A percentile compares a stretch with the other conserved stretches of the same genome.
These are phyloP conservation scores for Jatropha multifida DNA, from an alignment of 441 rosid genomes.

Conservation along the genomic window DNA sequence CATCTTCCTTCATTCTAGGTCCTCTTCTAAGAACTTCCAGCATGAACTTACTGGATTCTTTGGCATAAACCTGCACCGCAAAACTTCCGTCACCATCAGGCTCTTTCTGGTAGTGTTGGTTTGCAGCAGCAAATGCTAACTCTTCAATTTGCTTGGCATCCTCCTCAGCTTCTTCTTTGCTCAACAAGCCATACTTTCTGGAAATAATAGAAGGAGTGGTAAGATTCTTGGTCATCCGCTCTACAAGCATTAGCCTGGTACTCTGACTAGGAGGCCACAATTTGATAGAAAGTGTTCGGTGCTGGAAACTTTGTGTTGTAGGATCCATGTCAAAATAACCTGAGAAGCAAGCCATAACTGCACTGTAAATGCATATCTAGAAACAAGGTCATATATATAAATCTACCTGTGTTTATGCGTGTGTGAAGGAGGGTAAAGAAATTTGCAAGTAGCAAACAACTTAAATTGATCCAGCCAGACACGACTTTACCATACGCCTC, in stretches of 20 bases:
- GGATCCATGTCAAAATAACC: slow-evolving; percentile 54
- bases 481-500: background rate
- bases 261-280: slow-evolving; percentile 88
- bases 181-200: slow-evolving; percentile 73
- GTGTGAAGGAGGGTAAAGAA: background rate
- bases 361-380: background rate
- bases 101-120: slow-evolving; percentile 70
- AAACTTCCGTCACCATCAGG: slow-evolving; percentile 94
- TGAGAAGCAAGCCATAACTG: slow-evolving; percentile 21
- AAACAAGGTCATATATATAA: background rate
- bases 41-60: slow-evolving; percentile 82
- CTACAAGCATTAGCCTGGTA: slow-evolving; percentile 75
- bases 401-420: no score
- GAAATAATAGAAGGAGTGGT: slow-evolving; percentile 73
- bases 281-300: slow-evolving; percentile 58
- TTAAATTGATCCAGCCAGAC: background rate
- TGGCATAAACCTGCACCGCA: slow-evolving; percentile 91
- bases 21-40: slow-evolving; percentile 84
- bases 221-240: slow-evolving; percentile 69
- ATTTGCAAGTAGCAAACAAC: background rate
- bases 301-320: slow-evolving; percentile 39
- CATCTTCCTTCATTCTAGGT: slow-evolving; percentile 44
- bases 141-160: slow-evolving; percentile 74
- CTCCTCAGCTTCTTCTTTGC: slow-evolving; percentile 71
- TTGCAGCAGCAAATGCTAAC: slow-evolving; percentile 55